A percentile compares a stretch with the other conserved stretches of the same genome.
Evolutionary conservation across 345 rosid species (phyloP).

Genomic region (Brassica incana): DNA sequence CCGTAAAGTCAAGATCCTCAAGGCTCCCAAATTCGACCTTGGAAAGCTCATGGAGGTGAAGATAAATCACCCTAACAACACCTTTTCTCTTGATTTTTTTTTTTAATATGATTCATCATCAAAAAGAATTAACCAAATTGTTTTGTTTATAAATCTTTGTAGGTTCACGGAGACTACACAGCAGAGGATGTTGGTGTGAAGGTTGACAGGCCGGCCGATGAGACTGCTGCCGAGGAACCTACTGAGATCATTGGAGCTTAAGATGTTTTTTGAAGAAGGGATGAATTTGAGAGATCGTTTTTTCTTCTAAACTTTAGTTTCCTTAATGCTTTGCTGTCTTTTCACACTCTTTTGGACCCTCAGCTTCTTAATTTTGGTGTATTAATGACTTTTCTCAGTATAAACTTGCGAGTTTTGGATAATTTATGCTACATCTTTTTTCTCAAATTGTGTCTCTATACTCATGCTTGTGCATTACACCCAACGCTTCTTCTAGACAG

Average conservation of each 20-base stretch:
- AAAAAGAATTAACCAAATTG: neutral
- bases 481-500: neutral
- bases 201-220: slow-evolving; percentile 83
- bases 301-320: slow-evolving; percentile 13
- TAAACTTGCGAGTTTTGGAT: slow-evolving; percentile 32
- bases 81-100: too few species aligned
- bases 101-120: too few species aligned
- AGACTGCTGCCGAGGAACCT: slow-evolving; percentile 58
- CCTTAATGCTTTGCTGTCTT: slow-evolving; percentile 4
- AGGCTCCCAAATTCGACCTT: slow-evolving; percentile 97
- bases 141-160: neutral
- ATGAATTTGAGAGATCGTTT: neutral
- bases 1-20: slow-evolving; percentile 89
- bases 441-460: neutral
- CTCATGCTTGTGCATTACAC: neutral
- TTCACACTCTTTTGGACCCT: slow-evolving; percentile 5
- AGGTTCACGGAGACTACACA: slow-evolving; percentile 86
- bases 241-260: slow-evolving; percentile 63
- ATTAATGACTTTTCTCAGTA: neutral
- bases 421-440: neutral
- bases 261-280: slow-evolving; percentile 14
- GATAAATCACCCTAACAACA: neutral
- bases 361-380: neutral
- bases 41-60: slow-evolving; percentile 93
- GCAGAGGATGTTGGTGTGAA: slow-evolving; percentile 78